Conservation (phyloP, 257 asterid species). For the Primulina huaijiensis region DNA sequence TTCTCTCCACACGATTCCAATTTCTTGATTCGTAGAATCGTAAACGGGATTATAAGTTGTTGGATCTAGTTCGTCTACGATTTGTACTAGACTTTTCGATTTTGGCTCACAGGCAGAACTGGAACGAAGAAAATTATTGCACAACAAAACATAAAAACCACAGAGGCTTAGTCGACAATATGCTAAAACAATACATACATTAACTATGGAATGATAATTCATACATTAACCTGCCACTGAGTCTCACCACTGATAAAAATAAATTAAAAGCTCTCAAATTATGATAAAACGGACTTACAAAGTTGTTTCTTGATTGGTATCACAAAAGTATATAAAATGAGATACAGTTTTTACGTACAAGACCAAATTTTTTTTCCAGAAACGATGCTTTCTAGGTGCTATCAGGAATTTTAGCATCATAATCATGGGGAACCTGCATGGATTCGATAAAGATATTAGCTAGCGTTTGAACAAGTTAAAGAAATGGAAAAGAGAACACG, state of each 20-base stretch:
- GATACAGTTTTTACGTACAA: background rate
- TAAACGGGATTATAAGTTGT: too few species aligned
- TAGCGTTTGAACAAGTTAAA: background rate
- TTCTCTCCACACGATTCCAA: too few species aligned
- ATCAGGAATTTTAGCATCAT: conserved; percentile 50
- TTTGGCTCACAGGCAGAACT: too few species aligned
- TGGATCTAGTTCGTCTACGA: too few species aligned
- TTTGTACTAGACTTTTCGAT: too few species aligned
- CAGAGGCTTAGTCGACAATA: too few species aligned
- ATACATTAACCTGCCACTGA: background rate
- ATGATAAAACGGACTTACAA: background rate
- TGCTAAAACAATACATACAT: too few species aligned
- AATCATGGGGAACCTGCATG: conserved; percentile 42
- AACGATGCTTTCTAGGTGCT: conserved; percentile 28
- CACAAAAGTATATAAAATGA: background rate
- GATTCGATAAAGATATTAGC: background rate
- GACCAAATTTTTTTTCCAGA: background rate
- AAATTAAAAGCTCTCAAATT: too few species aligned
- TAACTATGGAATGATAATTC: too few species aligned
- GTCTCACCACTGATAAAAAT: background rate
- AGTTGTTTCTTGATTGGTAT: background rate
- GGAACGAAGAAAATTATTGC: too few species aligned
- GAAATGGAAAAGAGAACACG: background rate
- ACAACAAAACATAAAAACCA: too few species aligned
- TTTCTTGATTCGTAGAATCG: too few species aligned